Evolutionary conservation across 345 rosid species (phyloP), one percentile per base, ranked within the genome.

Genomic region (Rhizophora apiculata): DNA sequence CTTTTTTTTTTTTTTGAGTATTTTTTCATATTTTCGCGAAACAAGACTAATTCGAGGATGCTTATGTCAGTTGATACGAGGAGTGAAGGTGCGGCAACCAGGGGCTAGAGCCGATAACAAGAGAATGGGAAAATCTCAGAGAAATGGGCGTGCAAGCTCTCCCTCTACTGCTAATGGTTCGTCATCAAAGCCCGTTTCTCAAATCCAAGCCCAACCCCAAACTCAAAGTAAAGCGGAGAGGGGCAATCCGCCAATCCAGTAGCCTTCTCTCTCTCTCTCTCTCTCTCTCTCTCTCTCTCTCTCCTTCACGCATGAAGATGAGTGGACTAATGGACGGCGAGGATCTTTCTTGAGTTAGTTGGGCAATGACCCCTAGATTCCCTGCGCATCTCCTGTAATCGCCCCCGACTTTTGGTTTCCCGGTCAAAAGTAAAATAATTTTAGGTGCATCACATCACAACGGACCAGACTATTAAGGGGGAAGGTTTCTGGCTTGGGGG

Each of bases 21-120:
- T 48, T 19, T 56, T 51, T n/a, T 29, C 15, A 18, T 65, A 21
- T 9, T 58, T 30, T 9, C n/a, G 3, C 7, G 3, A n/a, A 48
- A 32, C 37, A 15, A 53, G 0, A 24, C 2, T 15, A 36, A 39
- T 39, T 18, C n/a, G 13, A 26, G 43, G 8, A 36, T 34, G 58
- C 18, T 34, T 72, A 48, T 29, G 26, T 6, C 82, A 95, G 99
- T 77, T 95, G 82, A 92, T 95, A 74, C 78, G 98, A 78, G 99
- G 99, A 71, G 99, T 95, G 75, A 95, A 92, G 79, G 98, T 95
- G 20, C 83, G 99, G 81, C 97, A 92, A 67, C 77, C 86, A 36
- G 96, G 89, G 24, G 49, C 84, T 2, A 87, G 85, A 77, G 37
- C 78, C 27, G 96, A 86, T 77, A 84, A 65, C 58, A 91, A 88